These are phyloP conservation scores for Xylaria sp. DNA, from an alignment of 2,329 filamentous ascomycete species.

Conservation along the genomic window DNA sequence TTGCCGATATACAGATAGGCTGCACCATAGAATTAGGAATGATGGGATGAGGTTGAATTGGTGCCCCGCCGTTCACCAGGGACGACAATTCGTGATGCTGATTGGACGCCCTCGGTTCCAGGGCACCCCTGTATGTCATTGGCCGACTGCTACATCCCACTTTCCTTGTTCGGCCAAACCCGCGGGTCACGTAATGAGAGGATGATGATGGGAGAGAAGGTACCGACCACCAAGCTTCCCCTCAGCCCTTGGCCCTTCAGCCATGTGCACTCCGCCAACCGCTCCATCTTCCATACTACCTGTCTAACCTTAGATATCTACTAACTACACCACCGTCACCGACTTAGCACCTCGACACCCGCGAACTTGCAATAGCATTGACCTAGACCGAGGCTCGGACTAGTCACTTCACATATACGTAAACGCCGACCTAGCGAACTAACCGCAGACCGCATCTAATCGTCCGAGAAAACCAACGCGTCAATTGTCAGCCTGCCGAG, in stretches of 20 bases:
- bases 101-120: conserved; percentile 13
- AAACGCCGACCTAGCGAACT: background rate
- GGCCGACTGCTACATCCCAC: conserved; percentile 27
- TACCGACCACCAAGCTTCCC: conserved; percentile 7
- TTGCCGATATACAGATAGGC: background rate
- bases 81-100: background rate
- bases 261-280: conserved; percentile 4
- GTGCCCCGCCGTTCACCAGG: conserved; percentile 16
- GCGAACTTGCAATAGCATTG: background rate
- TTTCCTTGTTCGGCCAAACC: conserved; percentile 27
- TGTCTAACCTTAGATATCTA: background rate
- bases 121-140: conserved; percentile 20
- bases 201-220: background rate
- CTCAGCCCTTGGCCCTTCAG: background rate
- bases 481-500: conserved; percentile 10
- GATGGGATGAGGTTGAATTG: conserved; percentile 28
- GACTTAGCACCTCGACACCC: background rate
- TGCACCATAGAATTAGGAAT: background rate
- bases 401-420: background rate
- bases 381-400: background rate
- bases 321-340: conserved; percentile 1
- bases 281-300: conserved; percentile 25
- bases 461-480: background rate
- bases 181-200: conserved; percentile 11
- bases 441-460: background rate